Base-by-base conservation (phyloP, 2,329 filamentous ascomycete species). In the Exophiala sp. region DNA sequence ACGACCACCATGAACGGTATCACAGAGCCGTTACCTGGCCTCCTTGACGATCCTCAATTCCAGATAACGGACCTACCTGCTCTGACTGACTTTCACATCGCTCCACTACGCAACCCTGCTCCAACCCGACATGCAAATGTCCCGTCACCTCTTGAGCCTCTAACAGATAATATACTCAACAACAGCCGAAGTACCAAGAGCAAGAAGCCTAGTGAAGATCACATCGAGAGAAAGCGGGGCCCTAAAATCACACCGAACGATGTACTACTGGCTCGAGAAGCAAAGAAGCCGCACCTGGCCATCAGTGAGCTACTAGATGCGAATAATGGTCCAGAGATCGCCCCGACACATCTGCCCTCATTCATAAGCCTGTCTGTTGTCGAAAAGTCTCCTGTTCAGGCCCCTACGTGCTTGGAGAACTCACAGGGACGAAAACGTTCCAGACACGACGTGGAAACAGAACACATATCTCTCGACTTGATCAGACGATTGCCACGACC, bases 331-430 rank as follows among this genome's bases (percentile, higher is more conserved):
- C 71, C 71, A 6, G 71, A 68, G 55, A 68, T 71, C 1, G 72
- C 72, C 18, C 65, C 74, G 4, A 57, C 47, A 14, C 59, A 62
- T 20, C 45, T 64, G 5, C 74, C 74, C 2, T 73, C 73, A 5
- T 76, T 76, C 62, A 73, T 76, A 53, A 76, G 75, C 38, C 66
- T 75, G n/a, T 72, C 72, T 29, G 72, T 74, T 2, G 65, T 76
- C 35, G 74, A 76, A 60, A 75, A 70, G 39, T 64, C 62, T 3
- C 62, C 62, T 21, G 54, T 60, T 14, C 62, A 59, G 47, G 46
- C 54, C n/a, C 60, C 59, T 10, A 46, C 54, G 3, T 43, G 48
- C 33, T 35, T 64, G 36, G 56, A 63, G 47, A 35, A 55, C 38
- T 50, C 43, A 18, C 68, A 71, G 21, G 67, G 70, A 62, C 69